A percentile compares a stretch with the other conserved stretches of the same genome.
phyloP scores from a whole-genome alignment of 345 rosid species.

The Citrus reticulata region DNA sequence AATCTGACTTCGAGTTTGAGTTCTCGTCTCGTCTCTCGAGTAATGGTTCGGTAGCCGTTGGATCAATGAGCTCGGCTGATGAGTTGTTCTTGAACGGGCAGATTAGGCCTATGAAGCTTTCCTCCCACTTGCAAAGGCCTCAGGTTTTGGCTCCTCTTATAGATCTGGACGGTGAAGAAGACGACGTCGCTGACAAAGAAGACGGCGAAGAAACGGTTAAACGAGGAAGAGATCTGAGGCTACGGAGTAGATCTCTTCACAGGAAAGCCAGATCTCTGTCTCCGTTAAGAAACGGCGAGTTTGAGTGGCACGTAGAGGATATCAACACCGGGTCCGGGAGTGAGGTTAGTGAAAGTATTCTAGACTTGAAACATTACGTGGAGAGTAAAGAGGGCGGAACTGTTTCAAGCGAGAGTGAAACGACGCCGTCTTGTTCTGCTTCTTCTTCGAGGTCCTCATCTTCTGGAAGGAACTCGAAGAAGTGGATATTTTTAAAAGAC shows the following conservation, averaged over 20 bases:
- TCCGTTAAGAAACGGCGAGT: constrained; percentile 27
- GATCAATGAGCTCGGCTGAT: constrained; percentile 41
- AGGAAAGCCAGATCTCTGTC: constrained; percentile 38
- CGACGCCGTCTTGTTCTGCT: constrained; percentile 24
- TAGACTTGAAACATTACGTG: neutral
- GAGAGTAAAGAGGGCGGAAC: constrained; percentile 2
- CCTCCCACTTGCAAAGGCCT: constrained; percentile 29
- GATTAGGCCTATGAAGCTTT: constrained; percentile 42
- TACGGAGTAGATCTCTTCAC: constrained; percentile 21
- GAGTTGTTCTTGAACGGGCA: constrained; percentile 48
- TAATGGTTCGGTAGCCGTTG: constrained; percentile 12
- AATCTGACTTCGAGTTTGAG: constrained; percentile 17
- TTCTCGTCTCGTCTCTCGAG: constrained; percentile 33
- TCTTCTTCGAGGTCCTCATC: constrained; percentile 37
- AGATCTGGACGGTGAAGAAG: constrained; percentile 15
- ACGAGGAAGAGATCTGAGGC: constrained; percentile 30
- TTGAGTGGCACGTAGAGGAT: constrained; percentile 20
- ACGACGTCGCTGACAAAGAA: neutral
- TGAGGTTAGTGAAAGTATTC: constrained; percentile 5
- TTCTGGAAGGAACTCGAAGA: constrained; percentile 33
- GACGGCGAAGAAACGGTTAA: constrained; percentile 3
- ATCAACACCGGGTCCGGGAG: constrained; percentile 4
- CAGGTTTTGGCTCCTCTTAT: constrained; percentile 22
- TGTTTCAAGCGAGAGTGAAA: constrained; percentile 5
- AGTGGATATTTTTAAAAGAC: constrained; percentile 35